phyloP scores from a whole-genome alignment of 225 moss, liverwort and hornwort genomes.

The Pseudisothecium myosuroides region DNA sequence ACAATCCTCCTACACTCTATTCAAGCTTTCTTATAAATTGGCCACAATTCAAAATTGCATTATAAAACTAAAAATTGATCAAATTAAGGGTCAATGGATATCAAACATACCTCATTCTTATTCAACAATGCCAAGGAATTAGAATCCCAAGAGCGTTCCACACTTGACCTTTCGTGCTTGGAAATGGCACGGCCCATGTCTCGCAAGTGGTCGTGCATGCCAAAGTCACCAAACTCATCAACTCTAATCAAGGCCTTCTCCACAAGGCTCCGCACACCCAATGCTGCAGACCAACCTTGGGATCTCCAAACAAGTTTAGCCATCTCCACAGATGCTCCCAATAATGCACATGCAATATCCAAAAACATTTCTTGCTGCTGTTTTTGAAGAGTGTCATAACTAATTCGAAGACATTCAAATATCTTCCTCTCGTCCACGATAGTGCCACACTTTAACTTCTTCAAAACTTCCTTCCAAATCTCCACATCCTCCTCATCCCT shows the following conservation, averaged over 20 bases:
- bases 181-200: too few species aligned
- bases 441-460: not conserved
- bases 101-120: too few species aligned
- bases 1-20: fast-evolving
- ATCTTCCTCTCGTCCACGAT: not conserved
- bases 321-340: not conserved
- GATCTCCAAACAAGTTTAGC: not conserved
- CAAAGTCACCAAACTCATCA: too few species aligned
- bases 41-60: not conserved
- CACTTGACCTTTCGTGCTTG: too few species aligned
- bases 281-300: not conserved
- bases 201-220: too few species aligned
- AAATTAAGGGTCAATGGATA: not conserved
- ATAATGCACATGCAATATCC: not conserved
- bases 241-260: too few species aligned
- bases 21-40: fast-evolving
- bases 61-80: not conserved
- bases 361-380: not conserved
- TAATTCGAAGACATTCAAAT: not conserved
- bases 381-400: not conserved
- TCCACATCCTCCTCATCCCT: not conserved
- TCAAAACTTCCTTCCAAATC: not conserved
- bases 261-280: too few species aligned
- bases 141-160: too few species aligned
- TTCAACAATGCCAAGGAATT: too few species aligned